Percentiles rank a stretch among this genome's conserved stretches.
Conservation (phyloP, 2,329 filamentous ascomycete species). For the Trichoderma guizhouense region DNA sequence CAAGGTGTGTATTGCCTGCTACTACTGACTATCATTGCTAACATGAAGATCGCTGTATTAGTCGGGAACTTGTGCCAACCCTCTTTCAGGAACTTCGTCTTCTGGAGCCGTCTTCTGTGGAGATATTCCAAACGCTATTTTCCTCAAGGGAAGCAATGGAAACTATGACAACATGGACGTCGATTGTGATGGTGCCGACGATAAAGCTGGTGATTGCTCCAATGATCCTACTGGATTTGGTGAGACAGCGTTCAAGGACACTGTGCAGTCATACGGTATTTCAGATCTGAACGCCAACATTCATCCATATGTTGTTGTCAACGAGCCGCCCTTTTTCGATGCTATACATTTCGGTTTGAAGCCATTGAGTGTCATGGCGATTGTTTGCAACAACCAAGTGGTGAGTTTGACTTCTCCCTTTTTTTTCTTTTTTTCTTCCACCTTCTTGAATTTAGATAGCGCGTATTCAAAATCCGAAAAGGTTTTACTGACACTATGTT, state of each 20-base stretch:
- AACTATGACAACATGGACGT: slow-evolving; percentile 46
- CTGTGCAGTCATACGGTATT: slow-evolving; percentile 30
- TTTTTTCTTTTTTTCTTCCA: not conserved
- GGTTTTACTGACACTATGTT: not conserved
- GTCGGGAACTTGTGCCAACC: slow-evolving; percentile 29
- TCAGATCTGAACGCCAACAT: slow-evolving; percentile 42
- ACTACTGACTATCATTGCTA: not conserved
- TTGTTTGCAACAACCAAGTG: slow-evolving; percentile 16
- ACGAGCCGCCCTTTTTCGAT: slow-evolving; percentile 27
- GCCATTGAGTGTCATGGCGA: slow-evolving; percentile 15
- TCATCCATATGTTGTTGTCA: slow-evolving; percentile 47
- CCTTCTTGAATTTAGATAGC: not conserved
- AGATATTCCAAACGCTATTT: slow-evolving; percentile 31
- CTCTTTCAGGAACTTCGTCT: slow-evolving; percentile 18
- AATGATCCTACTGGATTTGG: slow-evolving; percentile 36
- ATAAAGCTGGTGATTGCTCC: slow-evolving; percentile 34
- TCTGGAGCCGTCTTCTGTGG: slow-evolving; percentile 24
- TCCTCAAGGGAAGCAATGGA: slow-evolving; percentile 6
- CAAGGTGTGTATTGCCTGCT: slow-evolving; percentile 9
- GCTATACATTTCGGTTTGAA: not conserved
- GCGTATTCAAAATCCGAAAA: not conserved
- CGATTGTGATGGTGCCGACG: slow-evolving; percentile 46
- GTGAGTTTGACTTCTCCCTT: not conserved
- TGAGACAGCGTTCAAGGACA: slow-evolving; percentile 42
- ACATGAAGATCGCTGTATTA: slow-evolving; percentile 18